Conservation (phyloP, 192 early-diverging fungal species). For the Umbelopsis ramanniana region DNA sequence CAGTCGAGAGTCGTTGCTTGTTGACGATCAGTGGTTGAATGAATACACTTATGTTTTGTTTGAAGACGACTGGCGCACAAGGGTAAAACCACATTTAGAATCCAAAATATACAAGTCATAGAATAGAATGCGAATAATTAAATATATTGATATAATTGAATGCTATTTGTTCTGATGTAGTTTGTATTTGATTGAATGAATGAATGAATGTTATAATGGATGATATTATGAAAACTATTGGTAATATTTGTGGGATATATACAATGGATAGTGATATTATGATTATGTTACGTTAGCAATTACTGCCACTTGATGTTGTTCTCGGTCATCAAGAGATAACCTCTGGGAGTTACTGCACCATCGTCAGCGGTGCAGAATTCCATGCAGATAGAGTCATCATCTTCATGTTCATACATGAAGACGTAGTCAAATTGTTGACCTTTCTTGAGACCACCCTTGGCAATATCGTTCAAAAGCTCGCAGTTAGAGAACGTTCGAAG, state of each 20-base stretch:
- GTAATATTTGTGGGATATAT: not conserved
- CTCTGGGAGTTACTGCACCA: slow-evolving; percentile 15
- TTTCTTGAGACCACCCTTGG: slow-evolving; percentile 31
- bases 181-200: not conserved
- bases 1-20: not conserved
- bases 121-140: not conserved
- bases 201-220: not conserved
- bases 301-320: slow-evolving; percentile 19
- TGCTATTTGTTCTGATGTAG: not conserved
- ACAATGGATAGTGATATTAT: slow-evolving; percentile 3
- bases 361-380: slow-evolving; percentile 29
- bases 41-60: not conserved
- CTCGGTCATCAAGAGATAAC: slow-evolving; percentile 21
- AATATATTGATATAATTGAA: not conserved
- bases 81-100: not conserved
- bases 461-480: slow-evolving; percentile 20
- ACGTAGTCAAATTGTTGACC: slow-evolving; percentile 27
- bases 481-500: slow-evolving; percentile 21
- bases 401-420: slow-evolving; percentile 33
- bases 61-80: slow-evolving; percentile 5
- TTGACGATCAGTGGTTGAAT: not conserved
- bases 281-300: not conserved
- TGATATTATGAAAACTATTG: not conserved
- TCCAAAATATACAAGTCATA: slow-evolving; percentile 6
- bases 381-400: slow-evolving; percentile 32